phyloP scores from a whole-genome alignment of 2,329 filamentous ascomycete species.

The Pyrenophora seminiperda region DNA sequence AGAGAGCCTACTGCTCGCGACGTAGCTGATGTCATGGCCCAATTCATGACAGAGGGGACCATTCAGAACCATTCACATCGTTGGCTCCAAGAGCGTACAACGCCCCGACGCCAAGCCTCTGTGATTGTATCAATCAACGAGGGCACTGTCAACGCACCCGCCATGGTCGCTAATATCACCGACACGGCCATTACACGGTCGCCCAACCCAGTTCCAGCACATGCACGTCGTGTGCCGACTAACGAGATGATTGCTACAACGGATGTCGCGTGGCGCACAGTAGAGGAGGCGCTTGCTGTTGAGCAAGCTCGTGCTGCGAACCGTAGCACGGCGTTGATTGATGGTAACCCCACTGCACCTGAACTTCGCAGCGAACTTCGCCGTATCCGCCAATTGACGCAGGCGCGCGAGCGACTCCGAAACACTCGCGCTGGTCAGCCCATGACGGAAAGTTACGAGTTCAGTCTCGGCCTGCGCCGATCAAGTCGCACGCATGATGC shows the following conservation, averaged over 20 bases:
- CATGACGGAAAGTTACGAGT: conserved; percentile 31
- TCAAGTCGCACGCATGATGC: conserved; percentile 37
- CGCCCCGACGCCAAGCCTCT: conserved; percentile 49
- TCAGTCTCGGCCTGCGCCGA: conserved; percentile 33
- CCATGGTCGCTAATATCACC: conserved; percentile 34
- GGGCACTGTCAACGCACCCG: conserved; percentile 30
- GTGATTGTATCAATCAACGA: conserved; percentile 46
- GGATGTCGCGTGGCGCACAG: conserved; percentile 55
- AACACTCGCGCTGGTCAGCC: conserved; percentile 38
- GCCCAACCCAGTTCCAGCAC: conserved; percentile 39
- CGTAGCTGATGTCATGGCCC: conserved; percentile 27
- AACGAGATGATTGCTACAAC: conserved; percentile 41
- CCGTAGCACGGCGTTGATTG: conserved; percentile 18
- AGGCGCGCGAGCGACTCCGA: conserved; percentile 46
- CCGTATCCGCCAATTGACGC: conserved; percentile 44
- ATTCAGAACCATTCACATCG: conserved; percentile 24
- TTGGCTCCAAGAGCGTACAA: conserved; percentile 26
- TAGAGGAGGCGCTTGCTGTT: conserved; percentile 54
- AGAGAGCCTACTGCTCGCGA: conserved; percentile 28
- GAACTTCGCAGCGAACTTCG: conserved; percentile 43
- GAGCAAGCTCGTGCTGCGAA: conserved; percentile 37
- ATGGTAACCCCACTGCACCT: conserved; percentile 31
- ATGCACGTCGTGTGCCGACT: conserved; percentile 34
- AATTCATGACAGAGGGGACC: conserved; percentile 29
- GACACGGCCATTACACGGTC: conserved; percentile 38